Conservation (phyloP, 2,329 filamentous ascomycete species). For the Thelonectria olida region DNA sequence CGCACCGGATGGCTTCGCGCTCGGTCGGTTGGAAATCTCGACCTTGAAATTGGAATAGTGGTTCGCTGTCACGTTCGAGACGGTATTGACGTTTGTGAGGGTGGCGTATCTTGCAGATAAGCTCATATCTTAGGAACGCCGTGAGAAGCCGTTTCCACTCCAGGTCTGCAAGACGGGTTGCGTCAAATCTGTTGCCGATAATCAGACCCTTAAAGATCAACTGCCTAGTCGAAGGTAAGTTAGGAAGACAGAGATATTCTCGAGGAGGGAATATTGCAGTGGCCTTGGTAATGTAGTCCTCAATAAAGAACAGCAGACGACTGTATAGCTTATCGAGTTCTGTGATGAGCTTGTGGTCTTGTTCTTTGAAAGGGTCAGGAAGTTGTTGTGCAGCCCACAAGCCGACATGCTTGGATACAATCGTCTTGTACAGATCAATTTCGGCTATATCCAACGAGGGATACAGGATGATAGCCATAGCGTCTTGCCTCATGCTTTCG, state of each 20-base stretch:
- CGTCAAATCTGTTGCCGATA: slow-evolving; percentile 6
- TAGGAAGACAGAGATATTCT: slow-evolving; percentile 21
- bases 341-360: background rate
- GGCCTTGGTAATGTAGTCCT: slow-evolving; percentile 31
- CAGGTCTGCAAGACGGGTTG: background rate
- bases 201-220: slow-evolving; percentile 7
- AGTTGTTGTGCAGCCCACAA: slow-evolving; percentile 14
- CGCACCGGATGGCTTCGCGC: slow-evolving; percentile 13
- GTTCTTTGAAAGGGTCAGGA: slow-evolving; percentile 5
- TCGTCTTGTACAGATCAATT: background rate
- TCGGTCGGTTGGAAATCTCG: background rate
- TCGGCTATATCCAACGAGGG: background rate
- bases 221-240: background rate
- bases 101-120: slow-evolving; percentile 3
- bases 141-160: slow-evolving; percentile 15
- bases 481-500: slow-evolving; percentile 20
- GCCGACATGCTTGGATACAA: background rate
- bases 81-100: background rate
- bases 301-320: slow-evolving; percentile 15
- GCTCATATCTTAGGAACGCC: slow-evolving; percentile 20
- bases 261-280: slow-evolving; percentile 16
- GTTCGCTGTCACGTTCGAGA: background rate
- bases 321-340: slow-evolving; percentile 1
- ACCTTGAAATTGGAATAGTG: background rate
- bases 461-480: slow-evolving; percentile 20